These are phyloP conservation scores for Dactylis glomerata DNA, from an alignment of 176 grass and related monocot species.

Conservation along the genomic window DNA sequence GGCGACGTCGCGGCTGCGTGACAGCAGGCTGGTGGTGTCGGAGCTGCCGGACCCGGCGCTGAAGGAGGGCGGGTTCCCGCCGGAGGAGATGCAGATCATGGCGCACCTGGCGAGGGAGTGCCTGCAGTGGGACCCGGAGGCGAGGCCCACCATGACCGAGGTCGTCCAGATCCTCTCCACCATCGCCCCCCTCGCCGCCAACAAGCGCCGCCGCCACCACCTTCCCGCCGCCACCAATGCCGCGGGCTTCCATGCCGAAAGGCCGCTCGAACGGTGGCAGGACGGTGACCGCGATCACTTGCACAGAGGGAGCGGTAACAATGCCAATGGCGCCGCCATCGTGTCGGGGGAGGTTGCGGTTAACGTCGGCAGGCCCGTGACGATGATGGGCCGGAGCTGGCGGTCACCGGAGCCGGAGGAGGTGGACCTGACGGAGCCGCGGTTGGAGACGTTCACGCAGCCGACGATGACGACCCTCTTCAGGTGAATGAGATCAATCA, in stretches of 20 bases:
- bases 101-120: slow-evolving; percentile 90
- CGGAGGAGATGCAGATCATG: slow-evolving; percentile 98
- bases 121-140: slow-evolving; percentile 93
- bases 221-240: background rate
- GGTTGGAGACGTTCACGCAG: slow-evolving; percentile 72
- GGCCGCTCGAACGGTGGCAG: slow-evolving; percentile 19
- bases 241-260: background rate
- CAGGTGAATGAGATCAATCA: background rate
- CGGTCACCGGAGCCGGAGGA: slow-evolving; percentile 51
- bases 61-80: slow-evolving; percentile 62
- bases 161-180: slow-evolving; percentile 90
- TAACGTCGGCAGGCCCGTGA: slow-evolving; percentile 2
- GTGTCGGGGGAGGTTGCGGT: slow-evolving; percentile 38
- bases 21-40: slow-evolving; percentile 67
- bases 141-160: slow-evolving; percentile 87
- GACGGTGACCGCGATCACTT: background rate
- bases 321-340: slow-evolving; percentile 12
- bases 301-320: background rate
- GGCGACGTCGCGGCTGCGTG: slow-evolving; percentile 67
- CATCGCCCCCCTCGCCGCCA: slow-evolving; percentile 46
- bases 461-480: slow-evolving; percentile 10
- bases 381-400: slow-evolving; percentile 34
- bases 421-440: slow-evolving; percentile 82
- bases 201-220: slow-evolving; percentile 47
- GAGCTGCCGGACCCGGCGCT: slow-evolving; percentile 82